Conservation (phyloP, 2,329 filamentous ascomycete species). For the Colletotrichum australisinense region DNA sequence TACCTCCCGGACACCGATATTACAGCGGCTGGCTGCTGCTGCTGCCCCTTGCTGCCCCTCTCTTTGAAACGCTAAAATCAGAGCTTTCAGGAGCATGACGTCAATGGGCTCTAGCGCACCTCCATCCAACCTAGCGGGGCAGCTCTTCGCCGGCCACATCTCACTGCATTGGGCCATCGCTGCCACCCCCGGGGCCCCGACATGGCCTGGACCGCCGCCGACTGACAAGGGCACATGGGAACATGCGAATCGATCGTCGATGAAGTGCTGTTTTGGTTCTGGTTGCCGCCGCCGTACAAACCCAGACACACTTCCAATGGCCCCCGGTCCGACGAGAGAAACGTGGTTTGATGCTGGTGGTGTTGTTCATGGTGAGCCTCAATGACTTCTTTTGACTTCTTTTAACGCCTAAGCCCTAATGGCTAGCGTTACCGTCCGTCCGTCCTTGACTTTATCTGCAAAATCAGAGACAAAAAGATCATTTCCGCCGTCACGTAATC, state of each 20-base stretch:
- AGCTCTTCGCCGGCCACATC: slow-evolving; percentile 25
- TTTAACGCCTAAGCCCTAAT: not conserved
- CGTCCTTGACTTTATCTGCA: not conserved
- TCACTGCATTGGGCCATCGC: slow-evolving; percentile 23
- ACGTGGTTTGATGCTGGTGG: not conserved
- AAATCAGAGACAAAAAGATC: not conserved
- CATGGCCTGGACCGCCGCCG: slow-evolving; percentile 29
- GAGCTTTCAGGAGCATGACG: slow-evolving; percentile 37
- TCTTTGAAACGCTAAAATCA: slow-evolving; percentile 36
- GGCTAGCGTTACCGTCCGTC: not conserved
- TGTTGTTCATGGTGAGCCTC: not conserved
- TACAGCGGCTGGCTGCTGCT: not conserved
- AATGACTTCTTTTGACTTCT: not conserved
- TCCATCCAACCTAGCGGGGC: slow-evolving; percentile 32
- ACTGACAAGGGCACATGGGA: slow-evolving; percentile 19
- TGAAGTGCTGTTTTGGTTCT: slow-evolving; percentile 15
- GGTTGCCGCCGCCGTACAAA: not conserved
- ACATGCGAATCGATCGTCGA: slow-evolving; percentile 28
- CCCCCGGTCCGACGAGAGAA: not conserved
- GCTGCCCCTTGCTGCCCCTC: slow-evolving; percentile 33
- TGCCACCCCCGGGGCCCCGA: not conserved
- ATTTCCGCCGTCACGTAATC: no score
- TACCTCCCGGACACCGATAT: no score
- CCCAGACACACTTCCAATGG: not conserved
- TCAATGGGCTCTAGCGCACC: slow-evolving; percentile 34